These are phyloP conservation scores for Sporothrix luriei DNA, from an alignment of 2,329 filamentous ascomycete species.

Conservation along the genomic window DNA sequence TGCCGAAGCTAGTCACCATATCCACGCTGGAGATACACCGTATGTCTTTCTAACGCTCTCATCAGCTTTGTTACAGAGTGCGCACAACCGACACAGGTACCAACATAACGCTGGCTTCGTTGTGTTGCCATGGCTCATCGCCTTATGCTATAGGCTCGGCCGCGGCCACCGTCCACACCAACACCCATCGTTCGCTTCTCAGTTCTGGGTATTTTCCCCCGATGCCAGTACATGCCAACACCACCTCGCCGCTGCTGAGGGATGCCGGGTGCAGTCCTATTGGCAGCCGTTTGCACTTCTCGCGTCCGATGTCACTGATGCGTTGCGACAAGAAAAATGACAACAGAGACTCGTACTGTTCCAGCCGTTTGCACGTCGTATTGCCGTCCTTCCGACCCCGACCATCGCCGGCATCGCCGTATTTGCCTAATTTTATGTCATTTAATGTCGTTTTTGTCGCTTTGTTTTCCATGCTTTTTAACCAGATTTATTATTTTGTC, in stretches of 20 bases:
- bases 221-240: background rate
- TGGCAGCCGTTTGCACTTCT: conserved; percentile 1
- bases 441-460: background rate
- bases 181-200: background rate
- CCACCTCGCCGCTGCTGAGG: background rate
- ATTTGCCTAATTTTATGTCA: background rate
- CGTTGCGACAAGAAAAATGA: background rate
- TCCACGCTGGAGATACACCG: too few species aligned
- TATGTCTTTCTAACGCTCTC: too few species aligned
- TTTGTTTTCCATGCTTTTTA: background rate
- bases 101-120: background rate
- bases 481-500: background rate
- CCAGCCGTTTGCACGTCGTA: background rate
- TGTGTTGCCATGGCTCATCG: conserved; percentile 14
- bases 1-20: too few species aligned
- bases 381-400: background rate
- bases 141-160: background rate
- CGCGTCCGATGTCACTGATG: background rate
- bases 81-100: background rate
- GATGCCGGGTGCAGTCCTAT: background rate
- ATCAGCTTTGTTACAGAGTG: background rate
- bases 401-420: background rate
- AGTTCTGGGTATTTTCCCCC: background rate
- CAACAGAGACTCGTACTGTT: background rate
- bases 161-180: background rate